Percentiles rank a stretch among this genome's conserved stretches.
phyloP scores from a whole-genome alignment of 2,329 filamentous ascomycete genomes.

The Bipolaris zeicola region DNA sequence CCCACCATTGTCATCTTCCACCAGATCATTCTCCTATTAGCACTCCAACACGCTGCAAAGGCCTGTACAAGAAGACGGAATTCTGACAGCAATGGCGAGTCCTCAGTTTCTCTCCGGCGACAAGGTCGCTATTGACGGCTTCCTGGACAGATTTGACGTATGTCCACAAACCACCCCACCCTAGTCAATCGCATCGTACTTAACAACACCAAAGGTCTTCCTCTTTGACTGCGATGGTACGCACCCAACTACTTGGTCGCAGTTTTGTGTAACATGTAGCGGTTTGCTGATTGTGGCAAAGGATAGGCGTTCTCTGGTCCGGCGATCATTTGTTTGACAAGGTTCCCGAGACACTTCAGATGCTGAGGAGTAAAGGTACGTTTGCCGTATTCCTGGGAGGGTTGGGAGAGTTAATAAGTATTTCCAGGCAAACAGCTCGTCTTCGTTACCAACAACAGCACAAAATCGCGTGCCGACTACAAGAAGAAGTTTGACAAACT shows the following conservation, averaged over 20 bases:
- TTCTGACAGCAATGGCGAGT: slow-evolving; percentile 26
- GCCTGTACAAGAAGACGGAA: neutral
- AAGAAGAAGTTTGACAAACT: slow-evolving; percentile 84
- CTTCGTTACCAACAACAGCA: slow-evolving; percentile 99
- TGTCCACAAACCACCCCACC: slow-evolving; percentile 47
- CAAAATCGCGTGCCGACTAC: slow-evolving; percentile 92
- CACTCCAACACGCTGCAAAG: neutral
- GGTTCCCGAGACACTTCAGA: slow-evolving; percentile 80
- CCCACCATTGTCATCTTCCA: slow-evolving; percentile 31
- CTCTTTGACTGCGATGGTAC: slow-evolving; percentile 96
- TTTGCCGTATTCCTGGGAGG: neutral
- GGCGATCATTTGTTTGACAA: slow-evolving; percentile 88
- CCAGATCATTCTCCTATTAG: neutral
- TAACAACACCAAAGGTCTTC: slow-evolving; percentile 68
- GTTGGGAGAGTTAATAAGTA: neutral
- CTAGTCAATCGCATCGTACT: slow-evolving; percentile 14
- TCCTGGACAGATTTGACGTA: slow-evolving; percentile 91
- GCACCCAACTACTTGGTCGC: neutral
- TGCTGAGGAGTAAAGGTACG: slow-evolving; percentile 79
- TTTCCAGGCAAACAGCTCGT: slow-evolving; percentile 81
- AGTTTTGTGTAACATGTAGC: neutral
- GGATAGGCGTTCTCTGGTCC: slow-evolving; percentile 90
- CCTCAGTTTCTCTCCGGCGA: slow-evolving; percentile 77
- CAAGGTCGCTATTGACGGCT: slow-evolving; percentile 74
- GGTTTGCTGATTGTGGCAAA: slow-evolving; percentile 50